Percentiles rank a stretch among this genome's conserved stretches.
Evolutionary conservation across 1,284 basidiomycete genomes (phyloP).

Genomic region (Golubevia pallescens): DNA sequence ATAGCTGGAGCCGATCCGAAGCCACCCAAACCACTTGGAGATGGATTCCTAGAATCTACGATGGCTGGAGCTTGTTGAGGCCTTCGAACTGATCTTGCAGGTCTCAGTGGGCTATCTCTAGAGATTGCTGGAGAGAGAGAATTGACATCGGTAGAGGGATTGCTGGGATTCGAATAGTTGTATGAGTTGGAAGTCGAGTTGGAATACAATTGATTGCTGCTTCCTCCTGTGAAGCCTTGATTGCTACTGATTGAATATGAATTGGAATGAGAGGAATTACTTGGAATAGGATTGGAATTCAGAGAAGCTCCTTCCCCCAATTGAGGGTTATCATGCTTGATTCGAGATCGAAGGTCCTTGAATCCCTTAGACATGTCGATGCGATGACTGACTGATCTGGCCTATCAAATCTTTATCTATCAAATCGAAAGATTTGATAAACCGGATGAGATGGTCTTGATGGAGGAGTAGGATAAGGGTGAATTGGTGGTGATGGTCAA

Average conservation of each 20-base stretch:
- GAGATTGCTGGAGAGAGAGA: slow-evolving; percentile 9
- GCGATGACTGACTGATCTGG: no score
- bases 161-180: slow-evolving; percentile 16
- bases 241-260: slow-evolving; percentile 5
- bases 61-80: slow-evolving; percentile 23
- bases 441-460: no score
- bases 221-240: no score
- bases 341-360: slow-evolving; percentile 52
- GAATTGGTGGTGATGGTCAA: no score
- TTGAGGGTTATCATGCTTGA: slow-evolving; percentile 53
- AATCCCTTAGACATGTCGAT: slow-evolving; percentile 6
- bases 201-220: slow-evolving; percentile 4
- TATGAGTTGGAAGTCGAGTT: slow-evolving; percentile 13
- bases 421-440: no score
- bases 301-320: slow-evolving; percentile 40
- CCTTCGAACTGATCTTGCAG: slow-evolving; percentile 34
- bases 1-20: slow-evolving; percentile 8
- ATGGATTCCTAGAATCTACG: background rate
- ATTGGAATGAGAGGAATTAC: slow-evolving; percentile 2
- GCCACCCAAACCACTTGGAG: slow-evolving; percentile 2
- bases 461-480: no score
- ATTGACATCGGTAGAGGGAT: slow-evolving; percentile 17
- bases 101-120: slow-evolving; percentile 28
- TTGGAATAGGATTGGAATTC: slow-evolving; percentile 24
- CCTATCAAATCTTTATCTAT: no score